These are phyloP conservation scores for Psidium guajava DNA, from an alignment of 345 rosid species.

Conservation along the genomic window DNA sequence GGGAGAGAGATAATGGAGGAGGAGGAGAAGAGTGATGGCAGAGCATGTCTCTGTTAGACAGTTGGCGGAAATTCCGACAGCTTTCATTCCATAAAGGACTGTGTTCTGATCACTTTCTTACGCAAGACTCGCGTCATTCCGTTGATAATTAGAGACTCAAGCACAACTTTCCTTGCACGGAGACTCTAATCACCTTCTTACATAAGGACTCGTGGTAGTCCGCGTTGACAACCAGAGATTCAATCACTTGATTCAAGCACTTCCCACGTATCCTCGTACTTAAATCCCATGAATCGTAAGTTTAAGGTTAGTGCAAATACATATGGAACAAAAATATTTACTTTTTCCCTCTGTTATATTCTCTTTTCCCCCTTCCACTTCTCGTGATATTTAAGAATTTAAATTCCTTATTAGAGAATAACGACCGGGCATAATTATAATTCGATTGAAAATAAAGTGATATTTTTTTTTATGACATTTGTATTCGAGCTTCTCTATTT, in stretches of 20 bases:
- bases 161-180: not conserved
- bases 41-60: not conserved
- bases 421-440: not conserved
- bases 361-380: too few species aligned
- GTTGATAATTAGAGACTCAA: too few species aligned
- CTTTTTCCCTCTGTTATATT: too few species aligned
- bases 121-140: too few species aligned
- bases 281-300: not conserved
- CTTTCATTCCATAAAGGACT: too few species aligned
- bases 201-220: not conserved
- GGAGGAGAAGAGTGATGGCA: not conserved
- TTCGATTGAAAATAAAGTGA: not conserved
- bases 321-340: not conserved
- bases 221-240: too few species aligned
- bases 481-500: not conserved
- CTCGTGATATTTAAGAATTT: fast-evolving
- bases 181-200: not conserved
- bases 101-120: too few species aligned
- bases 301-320: not conserved
- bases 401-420: fast-evolving
- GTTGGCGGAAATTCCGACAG: too few species aligned
- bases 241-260: not conserved
- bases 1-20: not conserved
- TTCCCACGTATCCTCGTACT: not conserved
- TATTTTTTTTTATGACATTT: not conserved